phyloP scores from a whole-genome alignment of 495 filamentous ascomycete genomes.

The Aspergillus leporis region DNA sequence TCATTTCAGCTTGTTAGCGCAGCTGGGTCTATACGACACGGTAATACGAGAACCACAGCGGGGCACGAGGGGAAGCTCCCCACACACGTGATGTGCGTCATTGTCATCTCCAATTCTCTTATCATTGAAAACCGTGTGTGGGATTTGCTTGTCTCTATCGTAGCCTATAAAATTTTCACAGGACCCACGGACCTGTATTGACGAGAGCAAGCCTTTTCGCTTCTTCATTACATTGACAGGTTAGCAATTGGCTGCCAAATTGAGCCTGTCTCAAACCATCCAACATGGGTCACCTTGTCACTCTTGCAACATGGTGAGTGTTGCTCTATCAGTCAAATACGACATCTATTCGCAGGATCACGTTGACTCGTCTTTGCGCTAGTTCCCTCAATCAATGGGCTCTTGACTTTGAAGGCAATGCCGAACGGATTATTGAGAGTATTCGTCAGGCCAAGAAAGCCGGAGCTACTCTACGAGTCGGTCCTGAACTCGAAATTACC shows the following conservation, averaged over 20 bases:
- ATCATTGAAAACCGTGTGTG: background rate
- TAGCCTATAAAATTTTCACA: no score
- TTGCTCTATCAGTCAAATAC: background rate
- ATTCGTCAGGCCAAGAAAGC: conserved; percentile 69
- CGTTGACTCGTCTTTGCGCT: conserved; percentile 11
- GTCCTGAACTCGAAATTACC: conserved; percentile 71
- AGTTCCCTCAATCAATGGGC: conserved; percentile 58
- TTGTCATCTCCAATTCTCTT: conserved; percentile 20
- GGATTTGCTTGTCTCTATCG: background rate
- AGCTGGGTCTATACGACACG: background rate
- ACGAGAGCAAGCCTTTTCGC: no score
- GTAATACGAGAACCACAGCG: conserved; percentile 27
- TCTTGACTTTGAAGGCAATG: conserved; percentile 79
- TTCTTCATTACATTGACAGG: background rate
- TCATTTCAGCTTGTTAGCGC: background rate
- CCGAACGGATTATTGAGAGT: conserved; percentile 70
- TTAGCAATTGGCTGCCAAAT: background rate
- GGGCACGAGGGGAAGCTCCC: conserved; percentile 32
- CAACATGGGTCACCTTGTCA: conserved; percentile 44
- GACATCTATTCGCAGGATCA: background rate
- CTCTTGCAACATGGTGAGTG: conserved; percentile 41
- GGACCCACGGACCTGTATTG: no score
- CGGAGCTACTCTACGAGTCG: conserved; percentile 71
- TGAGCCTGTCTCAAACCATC: background rate
- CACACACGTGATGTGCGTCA: conserved; percentile 43